These are phyloP conservation scores for Eutrema japonicum DNA, from an alignment of 345 rosid species.

Conservation along the genomic window DNA sequence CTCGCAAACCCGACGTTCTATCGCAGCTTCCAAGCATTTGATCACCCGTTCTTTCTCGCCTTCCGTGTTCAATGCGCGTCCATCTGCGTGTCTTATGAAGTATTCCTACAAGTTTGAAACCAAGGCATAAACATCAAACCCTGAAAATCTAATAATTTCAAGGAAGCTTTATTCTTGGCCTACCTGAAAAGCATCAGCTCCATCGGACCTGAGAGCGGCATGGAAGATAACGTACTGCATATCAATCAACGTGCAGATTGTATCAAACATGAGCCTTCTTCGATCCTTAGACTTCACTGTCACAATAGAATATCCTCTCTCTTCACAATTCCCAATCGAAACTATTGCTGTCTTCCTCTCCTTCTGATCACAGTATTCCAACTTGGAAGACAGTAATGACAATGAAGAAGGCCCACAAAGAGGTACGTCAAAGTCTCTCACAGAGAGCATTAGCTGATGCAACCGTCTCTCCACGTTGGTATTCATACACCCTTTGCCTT, in stretches of 20 bases:
- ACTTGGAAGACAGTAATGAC: constrained; percentile 36
- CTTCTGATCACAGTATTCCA: constrained; percentile 31
- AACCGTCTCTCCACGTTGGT: constrained; percentile 66
- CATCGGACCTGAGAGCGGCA: constrained; percentile 56
- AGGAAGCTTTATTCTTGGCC: neutral
- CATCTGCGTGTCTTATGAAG: constrained; percentile 87
- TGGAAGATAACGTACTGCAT: constrained; percentile 86
- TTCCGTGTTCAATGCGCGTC: constrained; percentile 87
- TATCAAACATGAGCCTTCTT: constrained; percentile 78
- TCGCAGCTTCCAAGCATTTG: constrained; percentile 92
- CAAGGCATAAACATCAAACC: constrained; percentile 2
- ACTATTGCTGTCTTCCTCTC: constrained; percentile 46
- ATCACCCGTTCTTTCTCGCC: constrained; percentile 94
- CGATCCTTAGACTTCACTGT: constrained; percentile 69
- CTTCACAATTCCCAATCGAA: constrained; percentile 62
- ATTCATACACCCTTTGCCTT: constrained; percentile 48
- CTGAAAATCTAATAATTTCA: neutral
- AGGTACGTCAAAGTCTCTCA: constrained; percentile 64
- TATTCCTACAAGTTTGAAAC: constrained; percentile 62
- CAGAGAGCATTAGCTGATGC: constrained; percentile 74
- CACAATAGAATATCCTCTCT: constrained; percentile 69
- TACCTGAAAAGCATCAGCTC: constrained; percentile 72
- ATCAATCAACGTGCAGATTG: constrained; percentile 70
- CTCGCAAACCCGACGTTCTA: constrained; percentile 65
- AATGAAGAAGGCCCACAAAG: constrained; percentile 34